These are phyloP conservation scores for Suillus tomentosus DNA, from an alignment of 768 basidiomycete species.

Conservation along the genomic window DNA sequence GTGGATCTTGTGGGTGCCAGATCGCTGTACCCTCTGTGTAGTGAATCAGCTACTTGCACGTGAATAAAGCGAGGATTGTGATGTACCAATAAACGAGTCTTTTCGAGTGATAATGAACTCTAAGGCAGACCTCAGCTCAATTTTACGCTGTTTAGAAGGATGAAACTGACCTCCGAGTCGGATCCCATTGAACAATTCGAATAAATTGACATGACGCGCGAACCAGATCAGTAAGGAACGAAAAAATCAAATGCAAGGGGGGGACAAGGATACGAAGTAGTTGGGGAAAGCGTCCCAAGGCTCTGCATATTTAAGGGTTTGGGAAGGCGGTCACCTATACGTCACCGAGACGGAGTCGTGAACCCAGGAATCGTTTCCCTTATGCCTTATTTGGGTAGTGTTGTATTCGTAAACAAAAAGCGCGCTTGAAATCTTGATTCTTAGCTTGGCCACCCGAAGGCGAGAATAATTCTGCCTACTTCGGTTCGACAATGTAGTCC, in stretches of 20 bases:
- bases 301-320: conserved; percentile 14
- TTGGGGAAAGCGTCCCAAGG: conserved; percentile 7
- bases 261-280: conserved; percentile 7
- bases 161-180: conserved; percentile 27
- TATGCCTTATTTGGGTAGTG: conserved; percentile 33
- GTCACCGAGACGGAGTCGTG: not conserved
- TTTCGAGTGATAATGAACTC: conserved; percentile 28
- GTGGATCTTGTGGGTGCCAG: conserved; percentile 64
- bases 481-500: conserved; percentile 11
- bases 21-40: conserved; percentile 32
- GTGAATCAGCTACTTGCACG: conserved; percentile 3
- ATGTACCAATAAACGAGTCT: conserved; percentile 20
- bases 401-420: conserved; percentile 34
- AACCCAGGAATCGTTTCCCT: conserved; percentile 17
- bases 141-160: not conserved
- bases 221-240: conserved; percentile 7
- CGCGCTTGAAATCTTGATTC: conserved; percentile 2
- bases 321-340: conserved; percentile 16
- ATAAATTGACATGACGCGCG: conserved; percentile 23
- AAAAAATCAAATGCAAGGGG: not conserved
- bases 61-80: not conserved
- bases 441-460: conserved; percentile 7
- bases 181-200: conserved; percentile 24
- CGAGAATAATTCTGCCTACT: conserved; percentile 5
- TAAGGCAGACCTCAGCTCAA: conserved; percentile 20